phyloP scores from a whole-genome alignment of 2,329 filamentous ascomycete genomes.

The Botrytis fabae region DNA sequence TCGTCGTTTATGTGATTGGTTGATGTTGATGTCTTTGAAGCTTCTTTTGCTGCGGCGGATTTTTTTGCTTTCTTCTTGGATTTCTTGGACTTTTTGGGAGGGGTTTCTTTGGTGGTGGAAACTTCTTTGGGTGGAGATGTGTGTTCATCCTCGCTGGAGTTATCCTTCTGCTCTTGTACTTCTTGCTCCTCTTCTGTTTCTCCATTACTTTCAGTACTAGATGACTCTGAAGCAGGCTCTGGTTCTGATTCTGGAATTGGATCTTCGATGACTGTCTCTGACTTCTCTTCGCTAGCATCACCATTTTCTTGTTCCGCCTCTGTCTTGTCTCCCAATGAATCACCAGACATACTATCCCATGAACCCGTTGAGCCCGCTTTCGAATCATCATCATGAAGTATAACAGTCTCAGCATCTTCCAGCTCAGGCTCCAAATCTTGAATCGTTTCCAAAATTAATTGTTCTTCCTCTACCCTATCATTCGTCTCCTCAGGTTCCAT shows the following conservation, averaged over 20 bases:
- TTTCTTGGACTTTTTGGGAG: slow-evolving; percentile 8
- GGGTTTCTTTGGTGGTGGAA: not conserved
- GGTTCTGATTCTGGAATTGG: not conserved
- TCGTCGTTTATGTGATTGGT: slow-evolving; percentile 16
- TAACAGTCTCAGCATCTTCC: slow-evolving; percentile 10
- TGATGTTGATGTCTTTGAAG: slow-evolving; percentile 6
- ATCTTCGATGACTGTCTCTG: not conserved
- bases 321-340: slow-evolving; percentile 15
- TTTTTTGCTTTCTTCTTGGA: slow-evolving; percentile 16
- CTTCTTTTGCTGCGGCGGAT: slow-evolving; percentile 11
- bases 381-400: slow-evolving; percentile 9
- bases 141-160: slow-evolving; percentile 5
- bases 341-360: slow-evolving; percentile 22
- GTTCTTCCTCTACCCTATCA: not conserved
- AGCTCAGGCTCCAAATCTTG: not conserved
- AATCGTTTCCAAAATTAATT: not conserved
- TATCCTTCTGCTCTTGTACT: not conserved
- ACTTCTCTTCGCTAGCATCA: slow-evolving; percentile 3
- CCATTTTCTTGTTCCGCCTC: slow-evolving; percentile 2
- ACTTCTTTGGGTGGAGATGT: not conserved
- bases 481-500: slow-evolving; percentile 9
- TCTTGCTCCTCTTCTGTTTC: slow-evolving; percentile 1
- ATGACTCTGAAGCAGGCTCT: not conserved
- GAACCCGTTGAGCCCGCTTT: slow-evolving; percentile 19
- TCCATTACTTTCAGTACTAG: not conserved